Conservation (phyloP, 257 asterid genomes). For the Verbascum thapsus region DNA sequence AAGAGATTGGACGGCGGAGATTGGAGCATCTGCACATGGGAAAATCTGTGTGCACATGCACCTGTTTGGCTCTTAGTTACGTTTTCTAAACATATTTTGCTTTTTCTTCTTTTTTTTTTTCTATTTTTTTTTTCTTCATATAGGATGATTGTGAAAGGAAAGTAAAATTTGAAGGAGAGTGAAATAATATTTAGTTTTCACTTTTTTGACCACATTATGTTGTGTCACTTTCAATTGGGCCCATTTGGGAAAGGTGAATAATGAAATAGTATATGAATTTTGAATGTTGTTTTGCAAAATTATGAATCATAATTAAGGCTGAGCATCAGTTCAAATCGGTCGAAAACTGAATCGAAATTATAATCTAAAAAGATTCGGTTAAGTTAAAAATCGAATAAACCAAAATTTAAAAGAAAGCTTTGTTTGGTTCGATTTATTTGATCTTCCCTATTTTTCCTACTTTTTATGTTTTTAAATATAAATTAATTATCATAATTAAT, state of each 20-base stretch:
- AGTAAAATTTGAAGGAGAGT: neutral
- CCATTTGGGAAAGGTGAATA: conserved; percentile 31
- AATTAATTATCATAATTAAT: too few species aligned
- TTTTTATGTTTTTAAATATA: too few species aligned
- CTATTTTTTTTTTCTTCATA: neutral
- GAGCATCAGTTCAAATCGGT: too few species aligned
- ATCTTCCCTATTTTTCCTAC: too few species aligned
- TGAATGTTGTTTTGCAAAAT: too few species aligned
- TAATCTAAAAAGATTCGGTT: too few species aligned
- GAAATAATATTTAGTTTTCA: conserved; percentile 24
- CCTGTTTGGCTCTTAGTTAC: conserved; percentile 22
- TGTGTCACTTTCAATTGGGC: conserved; percentile 30
- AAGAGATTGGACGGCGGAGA: conserved; percentile 25
- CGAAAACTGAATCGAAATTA: too few species aligned
- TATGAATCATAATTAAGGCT: too few species aligned
- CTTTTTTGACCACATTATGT: conserved; percentile 21
- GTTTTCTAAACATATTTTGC: conserved; percentile 11
- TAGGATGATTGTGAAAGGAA: neutral
- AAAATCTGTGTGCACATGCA: conserved; percentile 30
- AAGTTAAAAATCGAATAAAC: too few species aligned
- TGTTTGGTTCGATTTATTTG: too few species aligned
- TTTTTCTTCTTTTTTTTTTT: conserved; percentile 4
- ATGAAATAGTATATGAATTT: conserved; percentile 11
- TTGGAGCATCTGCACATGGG: conserved; percentile 35
- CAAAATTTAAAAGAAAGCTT: too few species aligned